A percentile compares a stretch with the other conserved stretches of the same genome.
These are phyloP conservation scores for Plasmodium cynomolgi DNA, from an alignment of 169 alveolate genomes.

Conservation along the genomic window DNA sequence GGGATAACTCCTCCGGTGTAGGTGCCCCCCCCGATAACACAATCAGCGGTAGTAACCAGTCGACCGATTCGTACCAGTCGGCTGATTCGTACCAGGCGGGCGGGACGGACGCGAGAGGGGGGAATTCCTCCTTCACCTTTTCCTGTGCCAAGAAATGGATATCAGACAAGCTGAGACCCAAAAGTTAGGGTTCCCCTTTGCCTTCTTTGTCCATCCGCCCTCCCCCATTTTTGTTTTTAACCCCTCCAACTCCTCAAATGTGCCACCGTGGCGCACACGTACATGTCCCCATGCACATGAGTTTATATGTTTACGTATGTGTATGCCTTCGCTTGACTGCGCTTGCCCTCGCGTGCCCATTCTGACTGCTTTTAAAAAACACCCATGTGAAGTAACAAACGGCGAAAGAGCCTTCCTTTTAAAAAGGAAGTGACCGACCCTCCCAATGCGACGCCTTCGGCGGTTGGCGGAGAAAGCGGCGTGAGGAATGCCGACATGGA, in stretches of 20 bases:
- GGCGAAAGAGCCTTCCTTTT: neutral
- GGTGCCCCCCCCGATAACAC: neutral
- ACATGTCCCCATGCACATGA: neutral
- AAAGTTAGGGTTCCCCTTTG: neutral
- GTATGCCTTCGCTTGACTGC: neutral
- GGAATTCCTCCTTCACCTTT: constrained; percentile 15
- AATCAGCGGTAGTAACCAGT: neutral
- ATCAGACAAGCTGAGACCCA: constrained; percentile 45
- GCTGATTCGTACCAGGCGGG: neutral
- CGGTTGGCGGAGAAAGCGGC: neutral
- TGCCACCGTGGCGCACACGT: neutral
- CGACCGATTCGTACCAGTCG: neutral
- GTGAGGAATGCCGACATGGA: neutral
- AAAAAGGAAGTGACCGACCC: neutral
- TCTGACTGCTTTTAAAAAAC: neutral
- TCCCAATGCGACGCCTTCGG: neutral
- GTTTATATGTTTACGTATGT: neutral
- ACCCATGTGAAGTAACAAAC: neutral
- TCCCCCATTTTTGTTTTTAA: neutral
- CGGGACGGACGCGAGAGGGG: neutral
- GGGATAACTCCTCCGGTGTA: neutral
- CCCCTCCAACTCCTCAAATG: neutral
- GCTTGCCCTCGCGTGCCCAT: neutral
- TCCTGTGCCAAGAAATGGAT: constrained; percentile 74
- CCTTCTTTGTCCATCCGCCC: neutral